phyloP scores from a whole-genome alignment of 2,329 filamentous ascomycete species.

The Celoporthe dispersa region DNA sequence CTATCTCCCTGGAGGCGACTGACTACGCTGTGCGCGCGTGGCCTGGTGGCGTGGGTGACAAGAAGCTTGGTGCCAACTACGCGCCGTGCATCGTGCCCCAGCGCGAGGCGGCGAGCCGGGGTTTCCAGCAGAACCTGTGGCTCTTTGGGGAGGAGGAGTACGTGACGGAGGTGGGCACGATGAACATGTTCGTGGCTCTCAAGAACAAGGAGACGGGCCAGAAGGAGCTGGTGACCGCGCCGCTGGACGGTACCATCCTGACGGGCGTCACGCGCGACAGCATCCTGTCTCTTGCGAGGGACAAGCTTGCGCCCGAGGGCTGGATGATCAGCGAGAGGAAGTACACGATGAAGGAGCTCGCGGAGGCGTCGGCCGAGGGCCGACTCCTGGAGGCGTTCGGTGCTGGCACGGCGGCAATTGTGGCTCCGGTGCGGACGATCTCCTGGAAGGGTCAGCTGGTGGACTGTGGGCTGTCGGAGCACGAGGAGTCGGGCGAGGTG shows the following conservation, averaged over 20 bases:
- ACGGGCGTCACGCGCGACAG: slow-evolving; percentile 95
- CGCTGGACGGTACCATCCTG: slow-evolving; percentile 93
- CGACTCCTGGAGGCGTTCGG: slow-evolving; percentile 92
- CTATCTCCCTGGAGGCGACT: slow-evolving; percentile 91
- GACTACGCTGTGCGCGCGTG: slow-evolving; percentile 96
- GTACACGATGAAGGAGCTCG: slow-evolving; percentile 86
- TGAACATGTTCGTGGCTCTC: slow-evolving; percentile 95
- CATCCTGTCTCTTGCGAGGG: slow-evolving; percentile 81
- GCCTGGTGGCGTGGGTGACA: slow-evolving; percentile 96
- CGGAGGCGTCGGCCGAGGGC: slow-evolving; percentile 81
- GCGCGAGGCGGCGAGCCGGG: slow-evolving; percentile 84
- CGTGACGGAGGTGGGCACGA: slow-evolving; percentile 96
- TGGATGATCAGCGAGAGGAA: slow-evolving; percentile 90
- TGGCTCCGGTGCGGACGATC: slow-evolving; percentile 87
- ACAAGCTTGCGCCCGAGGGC: slow-evolving; percentile 81
- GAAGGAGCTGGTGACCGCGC: slow-evolving; percentile 93
- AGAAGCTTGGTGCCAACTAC: slow-evolving; percentile 98
- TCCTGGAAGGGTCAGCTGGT: slow-evolving; percentile 84
- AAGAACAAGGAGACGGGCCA: slow-evolving; percentile 85
- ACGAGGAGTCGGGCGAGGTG: slow-evolving; percentile 86
- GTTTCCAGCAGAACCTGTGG: slow-evolving; percentile 99
- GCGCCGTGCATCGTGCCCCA: slow-evolving; percentile 99
- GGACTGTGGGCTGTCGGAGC: slow-evolving; percentile 78
- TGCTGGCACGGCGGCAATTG: slow-evolving; percentile 89
- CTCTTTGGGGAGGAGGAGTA: slow-evolving; percentile 94